Conservation (phyloP, 2,329 filamentous ascomycete genomes). For the Talaromyces amestolkiae region DNA sequence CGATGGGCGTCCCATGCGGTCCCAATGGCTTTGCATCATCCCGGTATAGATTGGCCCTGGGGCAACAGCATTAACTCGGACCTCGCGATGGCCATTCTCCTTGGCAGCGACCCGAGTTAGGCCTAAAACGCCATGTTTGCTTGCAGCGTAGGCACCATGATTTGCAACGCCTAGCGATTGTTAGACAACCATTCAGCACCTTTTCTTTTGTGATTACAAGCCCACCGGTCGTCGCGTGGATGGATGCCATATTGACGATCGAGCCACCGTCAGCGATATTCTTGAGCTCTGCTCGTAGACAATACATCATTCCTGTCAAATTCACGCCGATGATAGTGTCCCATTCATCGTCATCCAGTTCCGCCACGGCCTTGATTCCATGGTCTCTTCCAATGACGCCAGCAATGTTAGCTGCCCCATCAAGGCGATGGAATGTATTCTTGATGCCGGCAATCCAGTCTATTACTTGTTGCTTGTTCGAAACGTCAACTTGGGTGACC, state of each 20-base stretch:
- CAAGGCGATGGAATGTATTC: background rate
- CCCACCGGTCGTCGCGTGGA: background rate
- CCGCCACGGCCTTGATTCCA: background rate
- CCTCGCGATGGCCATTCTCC: background rate
- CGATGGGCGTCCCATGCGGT: background rate
- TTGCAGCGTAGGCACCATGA: background rate
- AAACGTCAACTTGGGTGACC: background rate
- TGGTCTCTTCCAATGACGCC: background rate
- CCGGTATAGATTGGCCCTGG: constrained; percentile 1
- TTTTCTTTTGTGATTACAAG: background rate
- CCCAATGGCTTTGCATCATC: background rate
- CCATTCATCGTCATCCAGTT: constrained; percentile 6
- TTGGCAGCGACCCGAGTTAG: background rate
- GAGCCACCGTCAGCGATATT: background rate
- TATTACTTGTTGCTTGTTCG: background rate
- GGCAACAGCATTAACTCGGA: constrained; percentile 1
- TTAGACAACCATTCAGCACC: background rate
- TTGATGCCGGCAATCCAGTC: background rate
- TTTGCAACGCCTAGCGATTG: background rate
- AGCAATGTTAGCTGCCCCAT: constrained; percentile 6
- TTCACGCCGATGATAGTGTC: constrained; percentile 3
- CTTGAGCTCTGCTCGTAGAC: constrained; percentile 6
- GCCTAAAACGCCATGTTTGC: constrained; percentile 3
- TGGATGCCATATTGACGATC: constrained; percentile 1
- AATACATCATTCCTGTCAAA: constrained; percentile 7